Conservation (phyloP, 2,329 filamentous ascomycete species). For the Arthroderma sp. region DNA sequence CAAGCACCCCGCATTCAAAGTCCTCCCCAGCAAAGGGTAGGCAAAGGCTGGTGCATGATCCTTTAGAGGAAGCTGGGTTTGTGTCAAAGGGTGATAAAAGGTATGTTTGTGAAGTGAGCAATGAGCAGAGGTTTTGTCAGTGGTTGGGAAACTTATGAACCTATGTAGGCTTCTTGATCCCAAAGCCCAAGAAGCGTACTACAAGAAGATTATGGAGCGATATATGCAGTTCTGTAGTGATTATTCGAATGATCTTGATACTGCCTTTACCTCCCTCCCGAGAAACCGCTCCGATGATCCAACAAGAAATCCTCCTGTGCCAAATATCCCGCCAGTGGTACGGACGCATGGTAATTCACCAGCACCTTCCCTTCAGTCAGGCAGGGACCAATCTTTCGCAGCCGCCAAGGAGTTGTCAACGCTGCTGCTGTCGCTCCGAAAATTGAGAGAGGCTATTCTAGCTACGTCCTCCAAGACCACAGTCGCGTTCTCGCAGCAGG, state of each 20-base stretch:
- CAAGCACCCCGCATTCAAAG: conserved; percentile 5
- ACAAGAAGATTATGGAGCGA: conserved; percentile 71
- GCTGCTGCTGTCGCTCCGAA: conserved; percentile 73
- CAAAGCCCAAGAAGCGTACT: conserved; percentile 74
- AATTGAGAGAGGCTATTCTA: conserved; percentile 80
- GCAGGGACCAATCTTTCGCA: conserved; percentile 10
- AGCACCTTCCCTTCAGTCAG: conserved; percentile 7
- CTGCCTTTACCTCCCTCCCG: conserved; percentile 56
- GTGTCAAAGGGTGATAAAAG: conserved; percentile 83
- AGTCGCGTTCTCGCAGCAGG: conserved; percentile 73
- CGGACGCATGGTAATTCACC: neutral
- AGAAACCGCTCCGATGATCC: conserved; percentile 26
- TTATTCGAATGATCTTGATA: conserved; percentile 58
- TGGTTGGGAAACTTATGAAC: conserved; percentile 3
- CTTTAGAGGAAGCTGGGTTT: conserved; percentile 67
- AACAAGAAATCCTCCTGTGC: conserved; percentile 27
- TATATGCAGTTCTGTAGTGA: conserved; percentile 83
- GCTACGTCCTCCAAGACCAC: conserved; percentile 54
- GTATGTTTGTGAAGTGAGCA: conserved; percentile 33
- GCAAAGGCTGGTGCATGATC: conserved; percentile 63
- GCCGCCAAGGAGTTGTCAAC: conserved; percentile 54
- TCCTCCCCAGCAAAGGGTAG: conserved; percentile 42
- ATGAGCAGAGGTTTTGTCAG: conserved; percentile 3
- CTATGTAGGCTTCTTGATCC: conserved; percentile 52
- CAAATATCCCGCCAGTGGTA: conserved; percentile 6